A percentile compares a stretch with the other conserved stretches of the same genome.
phyloP scores from a whole-genome alignment of 1,284 basidiomycete genomes.

The Fomitopsis pinicola region DNA sequence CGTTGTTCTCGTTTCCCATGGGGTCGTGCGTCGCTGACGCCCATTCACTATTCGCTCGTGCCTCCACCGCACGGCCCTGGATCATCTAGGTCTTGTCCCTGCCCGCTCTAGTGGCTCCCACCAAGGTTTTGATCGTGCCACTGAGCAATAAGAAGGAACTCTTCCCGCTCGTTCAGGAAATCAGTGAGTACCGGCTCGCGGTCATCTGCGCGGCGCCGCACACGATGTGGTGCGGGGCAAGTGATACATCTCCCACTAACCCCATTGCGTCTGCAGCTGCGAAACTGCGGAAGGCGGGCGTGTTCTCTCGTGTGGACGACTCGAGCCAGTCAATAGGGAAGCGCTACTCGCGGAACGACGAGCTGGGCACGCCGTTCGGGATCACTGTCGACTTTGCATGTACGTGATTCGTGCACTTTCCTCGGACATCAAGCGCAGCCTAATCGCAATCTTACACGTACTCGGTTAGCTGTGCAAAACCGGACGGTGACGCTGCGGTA shows the following conservation, averaged over 20 bases:
- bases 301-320: conserved; percentile 93
- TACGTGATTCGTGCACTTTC: conserved; percentile 30
- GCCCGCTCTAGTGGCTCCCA: conserved; percentile 88
- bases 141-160: conserved; percentile 87
- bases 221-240: conserved; percentile 5
- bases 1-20: conserved; percentile 23
- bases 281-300: conserved; percentile 83
- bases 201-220: conserved; percentile 12
- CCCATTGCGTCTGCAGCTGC: conserved; percentile 48
- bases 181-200: conserved; percentile 63
- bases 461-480: conserved; percentile 68
- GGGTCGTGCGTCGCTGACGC: conserved; percentile 13
- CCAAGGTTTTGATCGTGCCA: conserved; percentile 97
- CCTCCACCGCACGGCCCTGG: conserved; percentile 10
- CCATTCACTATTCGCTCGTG: conserved; percentile 5
- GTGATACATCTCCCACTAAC: background rate
- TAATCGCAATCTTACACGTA: conserved; percentile 12
- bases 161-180: conserved; percentile 79
- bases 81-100: conserved; percentile 77
- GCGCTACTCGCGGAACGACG: conserved; percentile 97
- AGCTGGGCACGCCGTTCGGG: conserved; percentile 96
- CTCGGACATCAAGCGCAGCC: conserved; percentile 12
- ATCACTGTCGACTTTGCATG: conserved; percentile 97
- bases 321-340: conserved; percentile 94
- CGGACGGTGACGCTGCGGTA: conserved; percentile 86